Evolutionary conservation across 257 asterid species (phyloP).

Genomic region (Solanum sparsipilum): DNA sequence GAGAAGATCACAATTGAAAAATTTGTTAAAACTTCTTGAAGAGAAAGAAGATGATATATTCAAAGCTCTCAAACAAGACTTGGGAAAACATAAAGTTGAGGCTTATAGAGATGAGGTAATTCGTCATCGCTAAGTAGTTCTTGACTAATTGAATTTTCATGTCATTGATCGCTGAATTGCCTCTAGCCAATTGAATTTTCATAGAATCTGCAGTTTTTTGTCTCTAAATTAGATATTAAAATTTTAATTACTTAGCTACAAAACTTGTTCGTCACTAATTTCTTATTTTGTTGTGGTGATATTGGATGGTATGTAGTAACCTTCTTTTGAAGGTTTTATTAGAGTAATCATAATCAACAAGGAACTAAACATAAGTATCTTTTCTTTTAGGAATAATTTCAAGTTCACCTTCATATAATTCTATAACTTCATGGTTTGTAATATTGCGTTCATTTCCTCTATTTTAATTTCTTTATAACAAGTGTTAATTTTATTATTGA

Average conservation of each 20-base stretch:
- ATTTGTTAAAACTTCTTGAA: slow-evolving; percentile 28
- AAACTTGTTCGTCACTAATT: too few relatives aligned
- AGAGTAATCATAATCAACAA: background rate
- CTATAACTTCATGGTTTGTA: background rate
- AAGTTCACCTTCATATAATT: too few relatives aligned
- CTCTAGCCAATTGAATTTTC: too few relatives aligned
- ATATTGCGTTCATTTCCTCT: background rate
- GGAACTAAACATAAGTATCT: too few relatives aligned
- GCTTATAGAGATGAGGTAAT: slow-evolving; percentile 73
- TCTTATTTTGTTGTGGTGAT: too few relatives aligned
- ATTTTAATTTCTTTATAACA: background rate
- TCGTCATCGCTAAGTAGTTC: too few relatives aligned
- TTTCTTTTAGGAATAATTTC: too few relatives aligned
- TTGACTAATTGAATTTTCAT: too few relatives aligned
- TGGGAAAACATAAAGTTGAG: slow-evolving; percentile 65
- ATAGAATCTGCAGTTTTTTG: too few relatives aligned
- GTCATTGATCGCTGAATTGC: too few relatives aligned
- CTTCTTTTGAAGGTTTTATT: background rate
- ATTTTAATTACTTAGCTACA: too few relatives aligned
- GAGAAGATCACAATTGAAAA: slow-evolving; percentile 57
- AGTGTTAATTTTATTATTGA: background rate
- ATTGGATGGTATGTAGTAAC: background rate
- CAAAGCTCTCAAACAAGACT: slow-evolving; percentile 49
- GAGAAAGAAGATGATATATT: slow-evolving; percentile 45
- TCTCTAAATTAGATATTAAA: too few relatives aligned